phyloP scores from a whole-genome alignment of 164 flowering plant species.

The Amborella trichopoda region DNA sequence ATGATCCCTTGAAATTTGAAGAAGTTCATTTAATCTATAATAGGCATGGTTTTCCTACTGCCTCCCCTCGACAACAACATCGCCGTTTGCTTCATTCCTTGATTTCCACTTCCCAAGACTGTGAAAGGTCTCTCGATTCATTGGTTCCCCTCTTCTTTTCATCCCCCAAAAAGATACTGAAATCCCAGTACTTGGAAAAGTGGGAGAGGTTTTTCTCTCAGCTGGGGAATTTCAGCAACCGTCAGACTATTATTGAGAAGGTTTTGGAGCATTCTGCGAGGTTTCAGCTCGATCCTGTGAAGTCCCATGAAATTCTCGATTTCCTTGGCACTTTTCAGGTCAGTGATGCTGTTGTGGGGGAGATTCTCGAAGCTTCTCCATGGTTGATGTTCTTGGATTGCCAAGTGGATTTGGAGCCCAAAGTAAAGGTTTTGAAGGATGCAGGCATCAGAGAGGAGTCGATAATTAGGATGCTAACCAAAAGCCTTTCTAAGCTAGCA shows the following conservation, averaged over 20 bases:
- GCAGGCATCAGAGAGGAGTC: constrained; percentile 43
- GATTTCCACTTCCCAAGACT: too few relatives aligned
- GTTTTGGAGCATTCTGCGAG: constrained; percentile 39
- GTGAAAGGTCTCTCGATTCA: too few relatives aligned
- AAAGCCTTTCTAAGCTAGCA: constrained; percentile 29
- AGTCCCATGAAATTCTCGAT: constrained; percentile 12
- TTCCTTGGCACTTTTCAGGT: neutral
- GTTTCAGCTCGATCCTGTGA: constrained; percentile 31
- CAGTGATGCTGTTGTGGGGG: neutral
- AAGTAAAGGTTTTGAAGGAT: constrained; percentile 28
- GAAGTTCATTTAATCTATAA: too few relatives aligned
- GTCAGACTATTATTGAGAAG: constrained; percentile 25
- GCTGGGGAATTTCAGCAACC: constrained; percentile 13
- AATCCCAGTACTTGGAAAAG: constrained; percentile 35
- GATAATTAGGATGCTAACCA: constrained; percentile 39
- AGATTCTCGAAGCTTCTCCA: neutral
- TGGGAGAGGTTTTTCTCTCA: constrained; percentile 33
- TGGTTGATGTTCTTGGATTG: neutral
- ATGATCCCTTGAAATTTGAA: too few relatives aligned
- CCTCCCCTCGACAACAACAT: too few relatives aligned
- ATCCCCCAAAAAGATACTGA: too few relatives aligned
- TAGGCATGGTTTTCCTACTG: too few relatives aligned
- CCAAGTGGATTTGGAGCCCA: neutral
- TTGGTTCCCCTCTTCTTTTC: too few relatives aligned
- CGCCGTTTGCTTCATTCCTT: too few relatives aligned